A percentile compares a stretch with the other conserved stretches of the same genome.
phyloP scores from a whole-genome alignment of 768 basidiomycete species.

The Clitopilus hobsonii region DNA sequence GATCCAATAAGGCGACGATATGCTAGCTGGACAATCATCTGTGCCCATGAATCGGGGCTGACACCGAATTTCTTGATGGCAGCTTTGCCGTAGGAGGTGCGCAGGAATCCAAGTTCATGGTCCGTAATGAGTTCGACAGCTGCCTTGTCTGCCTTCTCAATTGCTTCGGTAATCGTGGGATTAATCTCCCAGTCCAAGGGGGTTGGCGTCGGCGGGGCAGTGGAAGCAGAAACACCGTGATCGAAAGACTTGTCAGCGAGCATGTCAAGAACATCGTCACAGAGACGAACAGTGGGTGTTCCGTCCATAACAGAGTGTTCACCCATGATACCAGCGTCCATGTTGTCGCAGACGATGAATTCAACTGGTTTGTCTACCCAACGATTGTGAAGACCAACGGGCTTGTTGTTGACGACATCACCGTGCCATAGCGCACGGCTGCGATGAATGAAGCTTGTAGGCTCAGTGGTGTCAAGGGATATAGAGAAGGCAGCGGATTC shows the following conservation, averaged over 20 bases:
- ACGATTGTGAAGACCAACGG: constrained; percentile 64
- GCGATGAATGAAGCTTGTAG: constrained; percentile 46
- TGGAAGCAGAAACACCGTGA: constrained; percentile 35
- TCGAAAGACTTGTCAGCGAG: constrained; percentile 62
- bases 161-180: constrained; percentile 40
- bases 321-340: constrained; percentile 81
- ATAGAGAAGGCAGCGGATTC: constrained; percentile 86
- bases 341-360: constrained; percentile 82
- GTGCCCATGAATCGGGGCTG: constrained; percentile 95
- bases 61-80: constrained; percentile 82
- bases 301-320: constrained; percentile 94
- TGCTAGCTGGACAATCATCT: constrained; percentile 88
- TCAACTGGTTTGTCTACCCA: constrained; percentile 92
- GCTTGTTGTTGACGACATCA: constrained; percentile 39
- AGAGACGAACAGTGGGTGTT: constrained; percentile 72
- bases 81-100: constrained; percentile 79
- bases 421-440: constrained; percentile 85
- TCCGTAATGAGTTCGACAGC: constrained; percentile 54
- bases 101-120: constrained; percentile 58
- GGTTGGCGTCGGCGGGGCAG: constrained; percentile 26
- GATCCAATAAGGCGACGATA: constrained; percentile 64
- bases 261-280: constrained; percentile 61
- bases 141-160: constrained; percentile 49
- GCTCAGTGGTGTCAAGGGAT: constrained; percentile 65
- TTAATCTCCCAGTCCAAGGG: constrained; percentile 65